Conservation (phyloP, 2,329 filamentous ascomycete species). For the Aspergillus viridinutans region DNA sequence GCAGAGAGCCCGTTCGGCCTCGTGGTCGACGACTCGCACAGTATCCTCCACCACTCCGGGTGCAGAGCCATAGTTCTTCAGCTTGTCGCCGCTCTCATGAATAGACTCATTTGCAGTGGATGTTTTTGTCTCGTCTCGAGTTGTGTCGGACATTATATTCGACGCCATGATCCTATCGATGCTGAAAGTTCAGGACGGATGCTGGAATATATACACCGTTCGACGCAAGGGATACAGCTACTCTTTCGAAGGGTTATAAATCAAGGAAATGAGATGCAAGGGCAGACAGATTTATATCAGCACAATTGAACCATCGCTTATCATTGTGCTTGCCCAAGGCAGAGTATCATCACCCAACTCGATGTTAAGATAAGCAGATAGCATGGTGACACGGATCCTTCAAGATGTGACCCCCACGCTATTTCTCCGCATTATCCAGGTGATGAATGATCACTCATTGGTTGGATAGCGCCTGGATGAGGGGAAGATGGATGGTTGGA, state of each 20-base stretch:
- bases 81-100: constrained; percentile 11
- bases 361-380: not conserved
- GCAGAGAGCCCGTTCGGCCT: constrained; percentile 47
- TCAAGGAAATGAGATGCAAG: not conserved
- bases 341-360: not conserved
- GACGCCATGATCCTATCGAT: constrained; percentile 1
- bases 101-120: constrained; percentile 4
- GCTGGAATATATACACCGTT: not conserved
- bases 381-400: not conserved
- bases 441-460: not conserved
- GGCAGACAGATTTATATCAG: not conserved
- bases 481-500: not conserved
- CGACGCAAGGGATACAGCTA: not conserved
- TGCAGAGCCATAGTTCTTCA: constrained; percentile 6
- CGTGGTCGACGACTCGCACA: constrained; percentile 38
- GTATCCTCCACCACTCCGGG: constrained; percentile 22
- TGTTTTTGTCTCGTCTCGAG: constrained; percentile 6
- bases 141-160: not conserved
- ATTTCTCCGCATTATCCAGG: not conserved
- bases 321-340: not conserved
- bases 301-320: not conserved
- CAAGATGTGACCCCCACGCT: not conserved
- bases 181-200: not conserved
- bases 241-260: not conserved
- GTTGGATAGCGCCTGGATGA: not conserved